Evolutionary conservation across 1,284 basidiomycete species (phyloP).

Genomic region (Sporisorium scitamineum): DNA sequence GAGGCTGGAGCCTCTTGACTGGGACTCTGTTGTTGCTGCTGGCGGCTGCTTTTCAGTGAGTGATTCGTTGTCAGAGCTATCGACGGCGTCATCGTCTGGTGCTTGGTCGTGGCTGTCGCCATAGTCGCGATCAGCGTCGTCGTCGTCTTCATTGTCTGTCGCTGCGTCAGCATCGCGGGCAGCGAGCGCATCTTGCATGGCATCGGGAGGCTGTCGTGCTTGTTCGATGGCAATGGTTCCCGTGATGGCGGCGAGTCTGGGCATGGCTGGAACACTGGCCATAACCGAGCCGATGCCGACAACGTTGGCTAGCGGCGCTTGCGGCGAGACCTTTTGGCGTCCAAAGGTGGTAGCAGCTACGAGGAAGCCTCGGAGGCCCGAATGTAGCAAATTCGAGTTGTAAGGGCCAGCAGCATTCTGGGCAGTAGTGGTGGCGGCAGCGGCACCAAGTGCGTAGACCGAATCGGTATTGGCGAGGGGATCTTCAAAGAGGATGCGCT

Average conservation of each 20-base stretch:
- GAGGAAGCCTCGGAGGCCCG: slow-evolving; percentile 58
- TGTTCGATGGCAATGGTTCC: slow-evolving; percentile 91
- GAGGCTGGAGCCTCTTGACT: slow-evolving; percentile 17
- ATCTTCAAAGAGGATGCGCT: slow-evolving; percentile 96
- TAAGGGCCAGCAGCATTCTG: slow-evolving; percentile 29
- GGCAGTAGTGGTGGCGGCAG: slow-evolving; percentile 6
- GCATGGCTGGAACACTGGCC: slow-evolving; percentile 83
- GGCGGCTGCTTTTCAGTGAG: slow-evolving; percentile 17
- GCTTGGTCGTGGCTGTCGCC: slow-evolving; percentile 17
- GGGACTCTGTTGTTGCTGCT: slow-evolving; percentile 1
- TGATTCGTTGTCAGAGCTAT: slow-evolving; percentile 45
- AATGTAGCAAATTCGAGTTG: slow-evolving; percentile 32
- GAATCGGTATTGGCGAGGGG: slow-evolving; percentile 60
- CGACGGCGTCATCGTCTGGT: slow-evolving; percentile 37
- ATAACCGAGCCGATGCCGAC: slow-evolving; percentile 87
- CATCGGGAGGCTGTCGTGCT: slow-evolving; percentile 73
- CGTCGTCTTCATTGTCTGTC: slow-evolving; percentile 70
- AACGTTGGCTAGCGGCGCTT: slow-evolving; percentile 75
- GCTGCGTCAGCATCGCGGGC: slow-evolving; percentile 35
- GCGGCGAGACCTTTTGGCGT: slow-evolving; percentile 51
- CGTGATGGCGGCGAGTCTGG: slow-evolving; percentile 77
- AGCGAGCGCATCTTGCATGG: slow-evolving; percentile 37
- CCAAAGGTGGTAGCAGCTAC: slow-evolving; percentile 46
- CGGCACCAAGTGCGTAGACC: slow-evolving; percentile 31
- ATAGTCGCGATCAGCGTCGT: slow-evolving; percentile 13